Percentiles rank a stretch among this genome's conserved stretches.
Evolutionary conservation across 2,329 filamentous ascomycete species (phyloP).

Genomic region (Dothiorella sarmentorum): DNA sequence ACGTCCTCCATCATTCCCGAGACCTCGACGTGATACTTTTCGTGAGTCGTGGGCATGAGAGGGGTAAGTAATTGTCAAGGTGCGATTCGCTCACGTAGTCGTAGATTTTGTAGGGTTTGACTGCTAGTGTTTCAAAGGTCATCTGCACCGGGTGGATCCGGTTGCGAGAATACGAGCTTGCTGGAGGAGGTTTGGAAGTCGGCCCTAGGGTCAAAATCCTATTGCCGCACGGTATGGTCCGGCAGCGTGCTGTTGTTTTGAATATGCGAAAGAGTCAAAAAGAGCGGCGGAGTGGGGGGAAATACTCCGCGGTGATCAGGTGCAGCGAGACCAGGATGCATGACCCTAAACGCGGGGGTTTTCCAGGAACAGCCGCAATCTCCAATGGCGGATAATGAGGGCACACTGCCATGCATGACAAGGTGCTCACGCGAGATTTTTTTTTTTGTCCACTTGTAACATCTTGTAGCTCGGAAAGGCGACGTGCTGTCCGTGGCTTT

Average conservation of each 20-base stretch:
- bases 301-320: no score
- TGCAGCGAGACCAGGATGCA: no score
- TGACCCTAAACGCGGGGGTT: no score
- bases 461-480: no score
- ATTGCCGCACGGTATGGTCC: not conserved
- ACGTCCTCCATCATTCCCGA: not conserved
- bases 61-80: not conserved
- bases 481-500: no score
- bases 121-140: conserved; percentile 2
- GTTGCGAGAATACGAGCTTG: not conserved
- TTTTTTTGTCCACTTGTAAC: no score
- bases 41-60: not conserved
- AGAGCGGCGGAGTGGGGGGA: no score
- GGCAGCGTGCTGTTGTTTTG: not conserved
- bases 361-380: no score
- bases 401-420: no score
- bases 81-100: not conserved
- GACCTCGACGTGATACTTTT: not conserved
- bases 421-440: no score
- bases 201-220: not conserved
- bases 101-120: not conserved
- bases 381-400: no score
- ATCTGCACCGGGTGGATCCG: not conserved
- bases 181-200: not conserved
- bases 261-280: no score